Base-by-base conservation (phyloP, 2,329 filamentous ascomycete genomes). In the Aspergillus vadensis region DNA sequence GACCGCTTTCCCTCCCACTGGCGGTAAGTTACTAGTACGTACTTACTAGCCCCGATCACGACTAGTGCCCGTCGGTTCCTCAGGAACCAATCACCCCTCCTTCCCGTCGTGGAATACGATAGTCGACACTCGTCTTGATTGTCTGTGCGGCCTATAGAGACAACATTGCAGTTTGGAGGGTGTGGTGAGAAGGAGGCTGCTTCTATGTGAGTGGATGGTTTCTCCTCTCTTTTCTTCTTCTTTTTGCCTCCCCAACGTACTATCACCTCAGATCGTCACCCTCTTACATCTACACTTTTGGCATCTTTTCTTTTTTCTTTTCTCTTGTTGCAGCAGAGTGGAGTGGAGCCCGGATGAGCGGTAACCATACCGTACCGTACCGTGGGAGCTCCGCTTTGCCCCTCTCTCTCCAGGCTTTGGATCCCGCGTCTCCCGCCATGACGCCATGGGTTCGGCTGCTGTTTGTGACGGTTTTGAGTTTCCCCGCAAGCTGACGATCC, bases 401-500 rank as follows among this genome's bases (percentile, higher is more conserved):
- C 59, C 49, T 60, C 27, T 14, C 27, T 14, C 41, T 50, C n/a
- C 53, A 44, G 14, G 43, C 47, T 58, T 49, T 27, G n/a, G 25
- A 30, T 52, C 55, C 62, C 50, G 59, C 59, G 43, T n/a, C 38
- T 54, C 51, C 47, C 32, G 17, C 44, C 52, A 66, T 67, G 65
- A 67, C 65, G 65, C 65, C 64, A 67, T 67, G 27, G 30, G 55
- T 54, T 61, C 48, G 49, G 48, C 30, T 57, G 19, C 23, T 23
- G 48, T 60, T 41, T 60, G 49, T 55, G 55, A 30, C 55, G 41
- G 51, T 50, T 39, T 49, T 57, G 59, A 15, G 44, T 57, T 64
- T 59, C 63, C 63, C 63, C 63, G 63, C 63, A 64, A 63, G 52
- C 58, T 64, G 55, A 59, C 57, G 48, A 55, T 62, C 52, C 38